Percentiles rank a stretch among this genome's conserved stretches.
Evolutionary conservation across 2,329 filamentous ascomycete species (phyloP).

Genomic region (Bipolaris oryzae): DNA sequence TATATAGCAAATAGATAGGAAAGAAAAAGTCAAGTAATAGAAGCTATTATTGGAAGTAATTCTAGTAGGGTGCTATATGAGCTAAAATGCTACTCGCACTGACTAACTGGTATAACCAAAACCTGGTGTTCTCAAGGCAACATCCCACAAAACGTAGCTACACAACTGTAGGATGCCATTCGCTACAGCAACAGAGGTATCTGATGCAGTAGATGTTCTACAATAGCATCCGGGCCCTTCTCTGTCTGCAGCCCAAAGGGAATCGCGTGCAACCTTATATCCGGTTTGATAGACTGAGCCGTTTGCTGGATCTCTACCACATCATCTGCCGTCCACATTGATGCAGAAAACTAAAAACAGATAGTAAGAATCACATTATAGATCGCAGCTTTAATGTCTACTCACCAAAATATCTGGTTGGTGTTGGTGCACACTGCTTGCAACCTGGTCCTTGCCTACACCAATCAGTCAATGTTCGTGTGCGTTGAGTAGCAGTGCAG

Average conservation of each 20-base stretch:
- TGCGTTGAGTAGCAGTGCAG: not conserved
- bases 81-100: too few relatives aligned
- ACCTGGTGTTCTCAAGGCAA: too few relatives aligned
- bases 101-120: too few relatives aligned
- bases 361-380: not conserved
- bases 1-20: too few relatives aligned
- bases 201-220: not conserved
- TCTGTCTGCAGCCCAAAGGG: not conserved
- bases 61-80: too few relatives aligned
- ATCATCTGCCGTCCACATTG: not conserved
- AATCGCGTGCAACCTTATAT: not conserved
- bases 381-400: not conserved
- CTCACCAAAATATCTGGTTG: not conserved
- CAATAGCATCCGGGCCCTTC: not conserved
- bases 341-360: not conserved
- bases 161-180: not conserved
- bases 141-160: too few relatives aligned
- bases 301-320: not conserved
- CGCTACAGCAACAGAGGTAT: not conserved
- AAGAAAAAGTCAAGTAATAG: too few relatives aligned
- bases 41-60: too few relatives aligned
- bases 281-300: not conserved
- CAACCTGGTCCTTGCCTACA: not conserved
- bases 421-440: not conserved
- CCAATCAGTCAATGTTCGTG: not conserved